These are phyloP conservation scores for Ascochyta pisi DNA, from an alignment of 2,329 filamentous ascomycete species.

Conservation along the genomic window DNA sequence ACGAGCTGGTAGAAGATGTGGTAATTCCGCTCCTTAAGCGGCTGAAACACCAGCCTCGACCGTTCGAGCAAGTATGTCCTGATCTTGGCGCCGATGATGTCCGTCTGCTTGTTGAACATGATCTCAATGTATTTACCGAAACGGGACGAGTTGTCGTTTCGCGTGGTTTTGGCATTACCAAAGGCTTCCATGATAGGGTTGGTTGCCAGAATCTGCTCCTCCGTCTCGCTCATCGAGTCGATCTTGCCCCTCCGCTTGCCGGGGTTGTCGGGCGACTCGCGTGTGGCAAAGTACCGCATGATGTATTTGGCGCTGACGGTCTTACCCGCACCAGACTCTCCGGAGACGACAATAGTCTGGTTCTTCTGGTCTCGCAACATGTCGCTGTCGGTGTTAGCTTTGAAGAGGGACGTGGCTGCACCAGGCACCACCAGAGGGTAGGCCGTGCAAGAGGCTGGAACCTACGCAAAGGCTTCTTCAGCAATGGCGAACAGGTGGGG, in stretches of 20 bases:
- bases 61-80: slow-evolving; percentile 94
- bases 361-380: slow-evolving; percentile 97
- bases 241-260: slow-evolving; percentile 77
- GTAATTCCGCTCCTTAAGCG: slow-evolving; percentile 96
- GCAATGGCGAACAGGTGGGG: slow-evolving; percentile 98
- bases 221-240: slow-evolving; percentile 93
- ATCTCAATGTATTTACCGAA: slow-evolving; percentile 99
- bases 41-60: slow-evolving; percentile 95
- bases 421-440: neutral
- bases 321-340: slow-evolving; percentile 98
- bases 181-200: slow-evolving; percentile 99
- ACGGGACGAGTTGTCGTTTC: slow-evolving; percentile 98
- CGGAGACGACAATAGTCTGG: slow-evolving; percentile 98
- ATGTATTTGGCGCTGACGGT: slow-evolving; percentile 99
- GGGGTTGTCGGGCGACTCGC: slow-evolving; percentile 90
- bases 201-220: slow-evolving; percentile 96
- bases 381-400: slow-evolving; percentile 65
- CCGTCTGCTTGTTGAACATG: slow-evolving; percentile 94
- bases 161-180: slow-evolving; percentile 98
- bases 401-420: neutral
- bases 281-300: slow-evolving; percentile 98
- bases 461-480: slow-evolving; percentile 96
- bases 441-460: slow-evolving; percentile 18
- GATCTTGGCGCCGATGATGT: slow-evolving; percentile 98
- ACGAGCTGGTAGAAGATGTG: slow-evolving; percentile 99